Percentiles rank a stretch among this genome's conserved stretches.
Conservation (phyloP, 2,329 filamentous ascomycete species). For the Penicillium sp. region DNA sequence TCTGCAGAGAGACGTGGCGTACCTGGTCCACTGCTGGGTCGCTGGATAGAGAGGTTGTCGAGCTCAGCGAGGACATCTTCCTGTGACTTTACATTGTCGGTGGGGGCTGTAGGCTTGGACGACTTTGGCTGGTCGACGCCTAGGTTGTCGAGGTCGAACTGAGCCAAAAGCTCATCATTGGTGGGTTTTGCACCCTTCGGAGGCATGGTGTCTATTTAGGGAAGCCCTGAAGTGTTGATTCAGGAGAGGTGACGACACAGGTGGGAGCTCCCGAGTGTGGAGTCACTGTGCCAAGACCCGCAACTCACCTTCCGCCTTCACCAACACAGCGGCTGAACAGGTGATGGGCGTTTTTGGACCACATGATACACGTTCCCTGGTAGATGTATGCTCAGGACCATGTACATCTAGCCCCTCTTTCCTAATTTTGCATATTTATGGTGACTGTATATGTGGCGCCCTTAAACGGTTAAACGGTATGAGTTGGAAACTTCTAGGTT, state of each 20-base stretch:
- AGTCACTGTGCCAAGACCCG: conserved; percentile 23
- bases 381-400: background rate
- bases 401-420: background rate
- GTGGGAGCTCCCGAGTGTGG: conserved; percentile 24
- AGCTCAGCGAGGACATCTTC: conserved; percentile 81
- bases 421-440: background rate
- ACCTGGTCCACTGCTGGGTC: conserved; percentile 70
- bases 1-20: conserved; percentile 69
- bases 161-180: conserved; percentile 51
- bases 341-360: background rate
- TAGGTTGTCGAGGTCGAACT: conserved; percentile 53
- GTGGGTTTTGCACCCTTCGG: conserved; percentile 43
- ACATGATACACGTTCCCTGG: background rate
- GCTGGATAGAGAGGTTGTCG: conserved; percentile 72
- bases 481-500: background rate
- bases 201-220: conserved; percentile 30
- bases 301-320: background rate
- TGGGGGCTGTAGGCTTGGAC: conserved; percentile 27
- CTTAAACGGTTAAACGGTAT: background rate
- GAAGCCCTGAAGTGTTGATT: conserved; percentile 5
- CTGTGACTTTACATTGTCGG: conserved; percentile 50
- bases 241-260: conserved; percentile 28
- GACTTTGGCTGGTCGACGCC: conserved; percentile 37
- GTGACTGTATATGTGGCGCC: background rate
- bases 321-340: background rate